A percentile compares a stretch with the other conserved stretches of the same genome.
phyloP scores from a whole-genome alignment of 345 rosid species.

The Euphorbia pulcherrima region DNA sequence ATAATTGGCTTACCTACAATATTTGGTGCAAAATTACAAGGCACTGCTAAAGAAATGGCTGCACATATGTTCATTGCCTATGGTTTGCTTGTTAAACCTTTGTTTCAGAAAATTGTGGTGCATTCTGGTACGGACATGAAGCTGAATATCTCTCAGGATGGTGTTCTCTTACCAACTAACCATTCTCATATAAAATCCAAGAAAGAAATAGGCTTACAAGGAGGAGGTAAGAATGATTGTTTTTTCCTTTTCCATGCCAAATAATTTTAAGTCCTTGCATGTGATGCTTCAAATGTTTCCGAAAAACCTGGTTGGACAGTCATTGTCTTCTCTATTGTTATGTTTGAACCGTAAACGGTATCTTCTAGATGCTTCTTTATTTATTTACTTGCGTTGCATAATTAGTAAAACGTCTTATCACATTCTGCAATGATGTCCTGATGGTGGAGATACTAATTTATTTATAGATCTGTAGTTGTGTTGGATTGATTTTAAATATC shows the following conservation, averaged over 20 bases:
- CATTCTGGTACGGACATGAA: conserved; percentile 57
- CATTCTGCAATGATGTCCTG: background rate
- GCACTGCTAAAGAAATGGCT: conserved; percentile 47
- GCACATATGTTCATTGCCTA: conserved; percentile 61
- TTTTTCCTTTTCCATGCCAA: background rate
- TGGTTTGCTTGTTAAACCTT: conserved; percentile 79
- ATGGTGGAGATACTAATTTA: conserved; percentile 2
- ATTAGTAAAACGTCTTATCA: background rate
- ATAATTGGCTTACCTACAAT: conserved; percentile 48
- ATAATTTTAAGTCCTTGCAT: background rate
- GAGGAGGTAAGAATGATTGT: conserved; percentile 43
- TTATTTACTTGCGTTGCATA: too few species aligned
- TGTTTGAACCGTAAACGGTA: conserved; percentile 2
- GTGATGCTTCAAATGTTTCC: background rate
- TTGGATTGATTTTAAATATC: background rate
- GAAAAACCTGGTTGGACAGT: background rate
- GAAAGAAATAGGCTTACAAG: conserved; percentile 43
- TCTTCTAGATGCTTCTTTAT: too few species aligned
- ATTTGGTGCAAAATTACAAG: conserved; percentile 82
- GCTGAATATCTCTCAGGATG: conserved; percentile 61
- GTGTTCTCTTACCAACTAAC: conserved; percentile 60
- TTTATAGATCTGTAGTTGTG: background rate
- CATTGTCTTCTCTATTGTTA: background rate
- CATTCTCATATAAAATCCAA: conserved; percentile 51
- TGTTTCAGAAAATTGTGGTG: conserved; percentile 67